Percentiles rank a stretch among this genome's conserved stretches.
phyloP scores from a whole-genome alignment of 164 flowering plant genomes.

The Vitis rotundifolia region DNA sequence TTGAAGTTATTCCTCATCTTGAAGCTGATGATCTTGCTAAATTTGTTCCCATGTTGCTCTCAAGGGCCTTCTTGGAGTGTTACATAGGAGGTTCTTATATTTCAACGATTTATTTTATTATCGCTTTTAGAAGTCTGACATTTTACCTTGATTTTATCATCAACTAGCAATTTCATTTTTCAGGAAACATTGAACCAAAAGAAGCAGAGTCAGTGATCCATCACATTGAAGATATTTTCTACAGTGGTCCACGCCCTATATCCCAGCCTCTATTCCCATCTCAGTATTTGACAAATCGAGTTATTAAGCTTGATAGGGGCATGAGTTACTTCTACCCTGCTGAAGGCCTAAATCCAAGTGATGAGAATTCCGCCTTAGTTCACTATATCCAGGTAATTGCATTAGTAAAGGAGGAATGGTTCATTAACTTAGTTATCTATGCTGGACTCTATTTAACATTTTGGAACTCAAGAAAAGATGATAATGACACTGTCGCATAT shows the following conservation, averaged over 20 bases:
- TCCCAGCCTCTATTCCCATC: slow-evolving; percentile 75
- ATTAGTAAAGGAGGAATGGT: no score
- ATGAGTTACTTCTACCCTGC: slow-evolving; percentile 49
- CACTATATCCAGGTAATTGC: slow-evolving; percentile 86
- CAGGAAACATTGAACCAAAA: slow-evolving; percentile 73
- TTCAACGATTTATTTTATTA: not conserved
- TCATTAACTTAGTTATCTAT: not conserved
- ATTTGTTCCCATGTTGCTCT: slow-evolving; percentile 68
- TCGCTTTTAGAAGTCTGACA: not conserved
- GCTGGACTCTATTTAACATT: no score
- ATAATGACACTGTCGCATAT: no score
- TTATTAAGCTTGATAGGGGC: slow-evolving; percentile 75
- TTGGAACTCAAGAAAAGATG: no score
- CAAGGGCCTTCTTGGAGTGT: slow-evolving; percentile 79
- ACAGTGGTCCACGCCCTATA: slow-evolving; percentile 49
- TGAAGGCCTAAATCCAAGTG: slow-evolving; percentile 69
- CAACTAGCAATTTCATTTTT: slow-evolving; percentile 2
- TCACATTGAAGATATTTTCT: slow-evolving; percentile 72
- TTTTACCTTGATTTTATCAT: not conserved
- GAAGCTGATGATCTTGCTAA: slow-evolving; percentile 64
- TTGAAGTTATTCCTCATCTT: slow-evolving; percentile 73
- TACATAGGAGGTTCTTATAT: slow-evolving; percentile 69
- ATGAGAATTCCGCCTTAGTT: slow-evolving; percentile 89
- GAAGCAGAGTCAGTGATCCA: slow-evolving; percentile 80
- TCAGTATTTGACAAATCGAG: slow-evolving; percentile 76